Conservation (phyloP, 2,329 filamentous ascomycete species). For the Fusarium tuaranense region DNA sequence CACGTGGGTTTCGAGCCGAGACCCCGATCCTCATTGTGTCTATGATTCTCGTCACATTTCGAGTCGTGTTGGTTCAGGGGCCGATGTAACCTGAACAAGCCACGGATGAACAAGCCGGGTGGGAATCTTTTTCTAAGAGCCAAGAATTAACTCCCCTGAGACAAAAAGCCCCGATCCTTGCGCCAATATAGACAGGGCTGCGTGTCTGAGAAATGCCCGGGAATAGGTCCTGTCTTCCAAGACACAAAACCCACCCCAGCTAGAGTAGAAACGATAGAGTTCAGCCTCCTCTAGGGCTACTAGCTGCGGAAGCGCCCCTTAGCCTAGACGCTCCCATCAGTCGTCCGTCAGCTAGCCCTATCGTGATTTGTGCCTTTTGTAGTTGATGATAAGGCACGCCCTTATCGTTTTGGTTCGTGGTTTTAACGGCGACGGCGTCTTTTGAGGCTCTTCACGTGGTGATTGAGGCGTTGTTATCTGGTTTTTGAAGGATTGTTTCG, state of each 20-base stretch:
- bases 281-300: not conserved
- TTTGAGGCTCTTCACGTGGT: not conserved
- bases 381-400: not conserved
- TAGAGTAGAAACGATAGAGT: not conserved
- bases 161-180: not conserved
- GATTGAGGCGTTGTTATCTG: not conserved
- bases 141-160: not conserved
- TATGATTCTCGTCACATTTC: not conserved
- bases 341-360: not conserved
- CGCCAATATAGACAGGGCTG: not conserved
- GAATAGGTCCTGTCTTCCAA: not conserved
- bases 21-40: not conserved
- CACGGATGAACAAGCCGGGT: not conserved
- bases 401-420: not conserved
- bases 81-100: not conserved
- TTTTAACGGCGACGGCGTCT: not conserved
- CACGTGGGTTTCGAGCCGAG: not conserved
- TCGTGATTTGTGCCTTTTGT: not conserved
- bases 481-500: not conserved
- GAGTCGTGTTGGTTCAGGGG: not conserved
- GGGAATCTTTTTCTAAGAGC: not conserved
- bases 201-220: not conserved
- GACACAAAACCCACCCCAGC: not conserved
- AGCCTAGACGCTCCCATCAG: not conserved
- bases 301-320: not conserved